A percentile compares a stretch with the other conserved stretches of the same genome.
Evolutionary conservation across 176 grass and related monocot genomes (phyloP).

Genomic region (Oryza meyeriana): DNA sequence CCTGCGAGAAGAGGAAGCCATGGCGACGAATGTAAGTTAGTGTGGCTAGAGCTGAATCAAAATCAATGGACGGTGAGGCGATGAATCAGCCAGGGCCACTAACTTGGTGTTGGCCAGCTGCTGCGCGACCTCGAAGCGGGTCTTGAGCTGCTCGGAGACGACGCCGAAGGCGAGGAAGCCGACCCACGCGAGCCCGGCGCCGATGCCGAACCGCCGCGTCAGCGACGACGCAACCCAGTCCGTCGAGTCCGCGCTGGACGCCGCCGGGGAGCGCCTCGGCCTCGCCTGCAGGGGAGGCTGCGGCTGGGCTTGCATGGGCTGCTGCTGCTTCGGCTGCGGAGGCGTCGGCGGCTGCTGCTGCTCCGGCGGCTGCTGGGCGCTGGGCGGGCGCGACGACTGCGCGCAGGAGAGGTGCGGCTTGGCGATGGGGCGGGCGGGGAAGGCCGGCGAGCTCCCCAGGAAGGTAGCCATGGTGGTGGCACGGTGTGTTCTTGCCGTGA

Average conservation of each 20-base stretch:
- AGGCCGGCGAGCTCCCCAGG: constrained; percentile 58
- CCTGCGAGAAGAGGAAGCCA: constrained; percentile 17
- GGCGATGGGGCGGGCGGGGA: constrained; percentile 48
- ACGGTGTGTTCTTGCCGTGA: not conserved
- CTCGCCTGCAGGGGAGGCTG: constrained; percentile 11
- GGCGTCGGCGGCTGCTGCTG: not conserved
- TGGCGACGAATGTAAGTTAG: not conserved
- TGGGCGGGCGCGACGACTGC: constrained; percentile 48
- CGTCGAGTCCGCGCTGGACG: constrained; percentile 51
- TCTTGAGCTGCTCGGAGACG: constrained; percentile 98
- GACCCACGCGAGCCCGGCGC: constrained; percentile 88
- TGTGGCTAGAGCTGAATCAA: not conserved
- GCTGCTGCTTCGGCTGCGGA: constrained; percentile 6
- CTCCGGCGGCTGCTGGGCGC: constrained; percentile 32
- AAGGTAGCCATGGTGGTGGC: constrained; percentile 62
- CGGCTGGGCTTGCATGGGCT: constrained; percentile 45
- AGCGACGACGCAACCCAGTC: constrained; percentile 87
- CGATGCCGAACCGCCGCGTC: constrained; percentile 88
- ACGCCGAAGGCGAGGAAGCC: constrained; percentile 84
- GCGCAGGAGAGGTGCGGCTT: constrained; percentile 74
- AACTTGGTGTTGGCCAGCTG: constrained; percentile 94
- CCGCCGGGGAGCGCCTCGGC: constrained; percentile 36
- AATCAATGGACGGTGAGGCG: not conserved
- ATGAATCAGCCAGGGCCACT: not conserved
- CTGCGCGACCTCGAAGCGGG: constrained; percentile 86